These are phyloP conservation scores for Podaxis rugospora DNA, from an alignment of 768 basidiomycete genomes.

Conservation along the genomic window DNA sequence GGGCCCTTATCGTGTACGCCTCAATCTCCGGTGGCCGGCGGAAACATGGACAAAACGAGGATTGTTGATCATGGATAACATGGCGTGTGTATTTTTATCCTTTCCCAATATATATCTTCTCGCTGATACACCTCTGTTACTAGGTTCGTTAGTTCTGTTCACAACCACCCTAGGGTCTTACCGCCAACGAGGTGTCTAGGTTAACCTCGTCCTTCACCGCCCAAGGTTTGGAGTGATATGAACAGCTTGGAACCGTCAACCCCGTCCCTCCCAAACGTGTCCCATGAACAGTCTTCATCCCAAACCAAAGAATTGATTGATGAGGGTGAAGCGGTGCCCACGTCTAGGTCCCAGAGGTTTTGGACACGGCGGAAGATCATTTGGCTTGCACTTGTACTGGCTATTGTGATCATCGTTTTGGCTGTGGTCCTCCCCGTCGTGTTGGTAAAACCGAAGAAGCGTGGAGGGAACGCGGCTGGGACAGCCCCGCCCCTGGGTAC, in stretches of 20 bases:
- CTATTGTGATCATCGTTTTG: slow-evolving; percentile 21
- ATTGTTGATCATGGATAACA: neutral
- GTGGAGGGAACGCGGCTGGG: slow-evolving; percentile 6
- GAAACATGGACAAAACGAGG: too few relatives aligned
- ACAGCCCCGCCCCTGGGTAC: neutral
- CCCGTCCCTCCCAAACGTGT: neutral
- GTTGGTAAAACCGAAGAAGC: slow-evolving; percentile 27
- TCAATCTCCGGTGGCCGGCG: too few relatives aligned
- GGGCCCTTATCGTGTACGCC: too few relatives aligned
- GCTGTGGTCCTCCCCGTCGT: slow-evolving; percentile 30
- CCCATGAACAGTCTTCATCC: neutral
- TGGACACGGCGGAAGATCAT: slow-evolving; percentile 14
- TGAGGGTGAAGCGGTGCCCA: slow-evolving; percentile 11
- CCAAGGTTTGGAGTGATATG: neutral
- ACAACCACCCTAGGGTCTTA: neutral
- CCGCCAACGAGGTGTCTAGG: neutral
- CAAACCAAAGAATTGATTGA: neutral
- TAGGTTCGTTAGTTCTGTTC: neutral
- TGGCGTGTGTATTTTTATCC: neutral
- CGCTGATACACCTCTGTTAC: neutral
- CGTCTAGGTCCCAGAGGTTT: neutral
- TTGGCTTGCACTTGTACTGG: slow-evolving; percentile 13
- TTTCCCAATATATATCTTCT: neutral
- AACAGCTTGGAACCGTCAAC: neutral
- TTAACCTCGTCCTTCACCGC: neutral